Percentiles rank a stretch among this genome's conserved stretches.
Conservation (phyloP, 805 yeast species). For the Isabelozyma gotoi region DNA sequence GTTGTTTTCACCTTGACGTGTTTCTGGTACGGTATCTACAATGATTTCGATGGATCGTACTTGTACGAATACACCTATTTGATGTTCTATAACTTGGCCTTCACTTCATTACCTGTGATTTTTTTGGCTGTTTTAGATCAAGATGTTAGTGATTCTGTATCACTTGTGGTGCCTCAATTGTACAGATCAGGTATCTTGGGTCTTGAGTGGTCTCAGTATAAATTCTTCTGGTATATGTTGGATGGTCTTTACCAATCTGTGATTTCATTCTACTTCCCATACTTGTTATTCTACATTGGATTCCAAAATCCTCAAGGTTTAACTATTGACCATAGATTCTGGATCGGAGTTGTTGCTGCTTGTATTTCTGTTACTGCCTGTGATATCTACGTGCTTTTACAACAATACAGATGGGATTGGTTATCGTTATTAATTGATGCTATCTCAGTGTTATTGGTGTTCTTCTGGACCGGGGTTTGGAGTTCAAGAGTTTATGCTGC, state of each 20-base stretch:
- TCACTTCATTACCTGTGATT: slow-evolving; percentile 77
- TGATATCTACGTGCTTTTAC: slow-evolving; percentile 63
- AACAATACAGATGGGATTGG: slow-evolving; percentile 81
- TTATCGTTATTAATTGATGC: slow-evolving; percentile 51
- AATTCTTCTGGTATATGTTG: slow-evolving; percentile 59
- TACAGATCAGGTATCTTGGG: slow-evolving; percentile 68
- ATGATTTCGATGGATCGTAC: slow-evolving; percentile 72
- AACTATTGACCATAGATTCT: slow-evolving; percentile 62
- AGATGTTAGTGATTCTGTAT: slow-evolving; percentile 66
- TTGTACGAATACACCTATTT: slow-evolving; percentile 75
- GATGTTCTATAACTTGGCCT: slow-evolving; percentile 77
- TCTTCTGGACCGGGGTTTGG: slow-evolving; percentile 83
- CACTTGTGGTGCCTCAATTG: slow-evolving; percentile 67
- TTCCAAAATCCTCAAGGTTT: slow-evolving; percentile 54
- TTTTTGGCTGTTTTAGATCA: slow-evolving; percentile 73
- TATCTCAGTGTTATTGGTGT: slow-evolving; percentile 57
- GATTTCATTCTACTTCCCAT: slow-evolving; percentile 67
- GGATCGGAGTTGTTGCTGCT: slow-evolving; percentile 66
- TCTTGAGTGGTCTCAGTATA: slow-evolving; percentile 57
- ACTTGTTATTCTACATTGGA: slow-evolving; percentile 46
- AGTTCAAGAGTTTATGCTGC: slow-evolving; percentile 50
- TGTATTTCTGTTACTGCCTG: slow-evolving; percentile 63
- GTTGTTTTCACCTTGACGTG: slow-evolving; percentile 69
- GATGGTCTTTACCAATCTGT: slow-evolving; percentile 77
- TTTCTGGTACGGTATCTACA: slow-evolving; percentile 75